Conservation (phyloP, 2,329 filamentous ascomycete genomes). For the Ploettnerulaceae sp. region DNA sequence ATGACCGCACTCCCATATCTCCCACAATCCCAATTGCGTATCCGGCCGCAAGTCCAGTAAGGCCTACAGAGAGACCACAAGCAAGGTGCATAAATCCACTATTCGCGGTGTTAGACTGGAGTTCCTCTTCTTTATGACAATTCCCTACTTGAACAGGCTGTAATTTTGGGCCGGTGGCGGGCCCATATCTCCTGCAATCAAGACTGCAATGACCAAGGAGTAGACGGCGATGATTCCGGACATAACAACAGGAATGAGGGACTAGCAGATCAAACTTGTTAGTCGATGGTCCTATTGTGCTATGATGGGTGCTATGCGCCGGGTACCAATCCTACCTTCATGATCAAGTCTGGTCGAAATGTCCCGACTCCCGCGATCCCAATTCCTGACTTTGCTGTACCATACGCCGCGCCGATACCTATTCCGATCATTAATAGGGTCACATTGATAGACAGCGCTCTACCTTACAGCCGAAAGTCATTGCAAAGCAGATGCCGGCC, state of each 20-base stretch:
- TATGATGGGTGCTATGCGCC: no score
- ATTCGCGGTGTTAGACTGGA: slow-evolving; percentile 15
- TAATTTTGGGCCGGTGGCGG: slow-evolving; percentile 65
- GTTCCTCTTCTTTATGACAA: slow-evolving; percentile 17
- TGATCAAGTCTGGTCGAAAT: slow-evolving; percentile 81
- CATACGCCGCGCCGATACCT: slow-evolving; percentile 70
- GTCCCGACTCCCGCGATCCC: slow-evolving; percentile 82
- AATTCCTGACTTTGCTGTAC: slow-evolving; percentile 83
- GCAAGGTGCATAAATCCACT: slow-evolving; percentile 92
- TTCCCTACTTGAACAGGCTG: slow-evolving; percentile 72
- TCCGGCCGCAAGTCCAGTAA: slow-evolving; percentile 88
- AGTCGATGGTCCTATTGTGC: not conserved
- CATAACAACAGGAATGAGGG: slow-evolving; percentile 89
- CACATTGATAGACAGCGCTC: slow-evolving; percentile 24
- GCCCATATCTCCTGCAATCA: slow-evolving; percentile 85
- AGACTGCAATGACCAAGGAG: slow-evolving; percentile 90
- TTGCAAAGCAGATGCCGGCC: slow-evolving; percentile 74
- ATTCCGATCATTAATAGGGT: slow-evolving; percentile 25
- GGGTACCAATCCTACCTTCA: slow-evolving; percentile 60
- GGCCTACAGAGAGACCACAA: slow-evolving; percentile 82
- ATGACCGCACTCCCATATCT: slow-evolving; percentile 87
- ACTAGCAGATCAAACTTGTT: slow-evolving; percentile 43
- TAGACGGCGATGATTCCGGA: slow-evolving; percentile 99
- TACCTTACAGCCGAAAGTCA: slow-evolving; percentile 75
- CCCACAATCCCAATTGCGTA: slow-evolving; percentile 96